Conservation (phyloP, 1,284 basidiomycete species). For the Papiliotrema flavescens region DNA sequence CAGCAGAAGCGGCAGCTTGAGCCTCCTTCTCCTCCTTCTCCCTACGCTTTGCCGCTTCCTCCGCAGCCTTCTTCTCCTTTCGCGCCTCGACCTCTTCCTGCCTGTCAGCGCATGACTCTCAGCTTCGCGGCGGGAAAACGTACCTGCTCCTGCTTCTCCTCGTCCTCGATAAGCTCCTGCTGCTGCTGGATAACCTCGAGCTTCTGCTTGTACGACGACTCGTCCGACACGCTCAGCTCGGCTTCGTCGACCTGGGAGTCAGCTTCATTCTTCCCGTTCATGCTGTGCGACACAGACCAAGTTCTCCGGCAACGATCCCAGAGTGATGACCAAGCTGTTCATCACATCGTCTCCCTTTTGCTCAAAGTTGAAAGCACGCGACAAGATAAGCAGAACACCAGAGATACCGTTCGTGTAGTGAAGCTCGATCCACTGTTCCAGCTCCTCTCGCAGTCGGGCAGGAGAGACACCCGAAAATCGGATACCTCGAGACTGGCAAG, state of each 20-base stretch:
- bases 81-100: constrained; percentile 86
- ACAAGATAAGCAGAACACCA: constrained; percentile 88
- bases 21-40: constrained; percentile 66
- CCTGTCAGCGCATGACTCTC: neutral
- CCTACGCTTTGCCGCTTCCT: constrained; percentile 34
- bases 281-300: constrained; percentile 58
- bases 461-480: constrained; percentile 80
- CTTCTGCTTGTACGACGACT: constrained; percentile 96
- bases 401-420: constrained; percentile 82
- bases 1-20: constrained; percentile 71
- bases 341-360: constrained; percentile 77
- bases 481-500: constrained; percentile 92
- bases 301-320: constrained; percentile 91
- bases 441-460: constrained; percentile 77
- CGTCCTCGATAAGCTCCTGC: constrained; percentile 98
- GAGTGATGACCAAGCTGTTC: constrained; percentile 78
- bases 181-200: constrained; percentile 96
- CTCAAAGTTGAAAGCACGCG: constrained; percentile 92
- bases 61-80: constrained; percentile 72
- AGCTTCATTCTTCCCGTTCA: constrained; percentile 3
- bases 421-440: constrained; percentile 89
- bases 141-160: constrained; percentile 88
- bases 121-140: neutral
- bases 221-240: constrained; percentile 89
- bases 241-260: constrained; percentile 80